Evolutionary conservation across 768 basidiomycete species (phyloP).

Genomic region (Nidula microcarpa): DNA sequence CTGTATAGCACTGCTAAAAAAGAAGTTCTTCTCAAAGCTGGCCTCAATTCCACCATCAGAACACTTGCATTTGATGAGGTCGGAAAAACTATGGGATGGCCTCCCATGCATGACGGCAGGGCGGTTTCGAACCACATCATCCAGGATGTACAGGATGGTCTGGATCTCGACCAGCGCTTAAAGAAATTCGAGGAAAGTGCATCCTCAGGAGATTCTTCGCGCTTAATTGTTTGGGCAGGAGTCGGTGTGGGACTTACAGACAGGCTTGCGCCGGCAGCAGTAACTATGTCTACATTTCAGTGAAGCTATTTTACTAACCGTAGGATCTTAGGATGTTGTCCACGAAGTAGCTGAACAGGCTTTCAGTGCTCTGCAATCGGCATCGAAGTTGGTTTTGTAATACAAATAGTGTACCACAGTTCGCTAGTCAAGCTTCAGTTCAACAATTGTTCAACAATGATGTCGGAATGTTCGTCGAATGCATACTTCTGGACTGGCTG

Average conservation of each 20-base stretch:
- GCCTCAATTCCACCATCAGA: slow-evolving; percentile 29
- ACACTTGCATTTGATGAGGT: slow-evolving; percentile 41
- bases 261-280: slow-evolving; percentile 24
- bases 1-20: slow-evolving; percentile 16
- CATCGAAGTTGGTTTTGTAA: too few relatives aligned
- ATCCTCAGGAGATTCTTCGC: slow-evolving; percentile 20
- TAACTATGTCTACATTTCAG: slow-evolving; percentile 14
- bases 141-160: slow-evolving; percentile 18
- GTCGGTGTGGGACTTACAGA: slow-evolving; percentile 33
- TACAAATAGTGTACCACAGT: too few relatives aligned
- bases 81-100: slow-evolving; percentile 38
- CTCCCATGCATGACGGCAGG: slow-evolving; percentile 38
- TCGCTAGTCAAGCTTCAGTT: too few relatives aligned
- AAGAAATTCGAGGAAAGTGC: slow-evolving; percentile 22
- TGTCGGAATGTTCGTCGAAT: too few relatives aligned
- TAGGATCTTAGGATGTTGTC: too few relatives aligned
- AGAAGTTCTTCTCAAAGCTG: slow-evolving; percentile 17
- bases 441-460: too few relatives aligned
- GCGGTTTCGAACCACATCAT: slow-evolving; percentile 35
- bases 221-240: slow-evolving; percentile 41
- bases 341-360: too few relatives aligned
- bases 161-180: slow-evolving; percentile 24
- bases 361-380: too few relatives aligned
- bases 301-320: too few relatives aligned
- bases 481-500: too few relatives aligned